A percentile compares a stretch with the other conserved stretches of the same genome.
Conservation (phyloP, 805 yeast species). For the Zygosaccharomyces rouxii region DNA sequence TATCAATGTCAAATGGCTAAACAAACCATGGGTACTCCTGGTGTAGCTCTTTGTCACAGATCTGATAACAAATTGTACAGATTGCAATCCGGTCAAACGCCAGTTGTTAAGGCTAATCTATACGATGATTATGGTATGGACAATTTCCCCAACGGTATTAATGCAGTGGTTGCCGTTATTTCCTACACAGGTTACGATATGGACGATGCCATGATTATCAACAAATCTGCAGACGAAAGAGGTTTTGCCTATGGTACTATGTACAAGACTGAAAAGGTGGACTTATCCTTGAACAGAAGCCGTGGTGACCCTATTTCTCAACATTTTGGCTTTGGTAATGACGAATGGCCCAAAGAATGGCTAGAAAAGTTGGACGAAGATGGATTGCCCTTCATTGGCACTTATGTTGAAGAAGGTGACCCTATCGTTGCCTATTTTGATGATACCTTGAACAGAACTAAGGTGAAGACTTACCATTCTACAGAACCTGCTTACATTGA, state of each 20-base stretch:
- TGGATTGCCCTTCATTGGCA: conserved; percentile 89
- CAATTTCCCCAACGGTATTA: conserved; percentile 96
- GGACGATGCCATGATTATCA: conserved; percentile 99
- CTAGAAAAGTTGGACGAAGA: conserved; percentile 81
- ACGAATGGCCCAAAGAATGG: conserved; percentile 91
- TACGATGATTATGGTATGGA: conserved; percentile 98
- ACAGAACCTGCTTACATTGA: conserved; percentile 92
- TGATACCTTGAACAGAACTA: conserved; percentile 85
- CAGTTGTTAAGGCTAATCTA: conserved; percentile 87
- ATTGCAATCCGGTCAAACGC: conserved; percentile 93
- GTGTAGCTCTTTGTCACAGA: conserved; percentile 87
- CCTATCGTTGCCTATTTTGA: conserved; percentile 92
- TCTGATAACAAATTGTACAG: conserved; percentile 93
- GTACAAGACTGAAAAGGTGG: conserved; percentile 90
- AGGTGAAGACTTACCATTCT: conserved; percentile 87
- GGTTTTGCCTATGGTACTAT: conserved; percentile 98
- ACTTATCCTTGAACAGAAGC: conserved; percentile 68
- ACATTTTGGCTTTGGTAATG: conserved; percentile 91
- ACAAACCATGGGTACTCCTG: conserved; percentile 99
- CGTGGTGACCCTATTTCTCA: conserved; percentile 93
- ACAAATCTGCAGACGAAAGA: conserved; percentile 95
- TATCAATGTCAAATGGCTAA: conserved; percentile 99
- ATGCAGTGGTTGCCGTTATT: conserved; percentile 97
- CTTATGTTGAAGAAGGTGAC: conserved; percentile 87
- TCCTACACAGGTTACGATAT: conserved; percentile 99